phyloP scores from a whole-genome alignment of 2,329 filamentous ascomycete species.

The Botrytis fragariae region DNA sequence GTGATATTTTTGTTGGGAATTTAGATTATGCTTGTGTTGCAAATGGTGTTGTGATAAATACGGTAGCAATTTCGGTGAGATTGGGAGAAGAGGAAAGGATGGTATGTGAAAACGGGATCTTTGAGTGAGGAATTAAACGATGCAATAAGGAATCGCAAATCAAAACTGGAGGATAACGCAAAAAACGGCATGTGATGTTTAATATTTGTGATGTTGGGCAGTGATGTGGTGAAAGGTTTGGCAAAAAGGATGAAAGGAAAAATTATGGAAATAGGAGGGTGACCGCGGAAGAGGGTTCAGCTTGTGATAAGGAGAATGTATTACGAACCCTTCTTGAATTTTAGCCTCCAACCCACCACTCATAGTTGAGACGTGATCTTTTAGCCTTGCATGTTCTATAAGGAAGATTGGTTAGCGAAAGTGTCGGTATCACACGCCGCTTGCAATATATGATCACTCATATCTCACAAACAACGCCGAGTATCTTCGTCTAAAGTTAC shows the following conservation, averaged over 20 bases:
- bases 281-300: conserved; percentile 11
- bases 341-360: conserved; percentile 84
- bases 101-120: neutral
- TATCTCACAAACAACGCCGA: conserved; percentile 30
- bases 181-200: conserved; percentile 21
- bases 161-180: neutral
- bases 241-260: conserved; percentile 20
- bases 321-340: conserved; percentile 85
- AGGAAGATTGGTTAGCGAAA: conserved; percentile 42
- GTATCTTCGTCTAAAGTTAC: conserved; percentile 21
- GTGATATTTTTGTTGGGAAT: neutral
- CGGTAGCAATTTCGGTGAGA: conserved; percentile 6
- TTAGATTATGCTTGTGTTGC: neutral
- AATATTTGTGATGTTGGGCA: conserved; percentile 20
- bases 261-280: neutral
- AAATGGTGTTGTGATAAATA: neutral
- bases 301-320: conserved; percentile 20
- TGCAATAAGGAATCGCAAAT: conserved; percentile 11
- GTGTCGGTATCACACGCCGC: conserved; percentile 31
- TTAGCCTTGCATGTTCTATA: conserved; percentile 85
- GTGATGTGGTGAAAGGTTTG: conserved; percentile 21
- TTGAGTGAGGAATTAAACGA: neutral
- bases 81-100: neutral
- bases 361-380: conserved; percentile 85
- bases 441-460: conserved; percentile 31